phyloP scores from a whole-genome alignment of 371 early-diverging fungal genomes.

The Blyttiomyces sp. region DNA sequence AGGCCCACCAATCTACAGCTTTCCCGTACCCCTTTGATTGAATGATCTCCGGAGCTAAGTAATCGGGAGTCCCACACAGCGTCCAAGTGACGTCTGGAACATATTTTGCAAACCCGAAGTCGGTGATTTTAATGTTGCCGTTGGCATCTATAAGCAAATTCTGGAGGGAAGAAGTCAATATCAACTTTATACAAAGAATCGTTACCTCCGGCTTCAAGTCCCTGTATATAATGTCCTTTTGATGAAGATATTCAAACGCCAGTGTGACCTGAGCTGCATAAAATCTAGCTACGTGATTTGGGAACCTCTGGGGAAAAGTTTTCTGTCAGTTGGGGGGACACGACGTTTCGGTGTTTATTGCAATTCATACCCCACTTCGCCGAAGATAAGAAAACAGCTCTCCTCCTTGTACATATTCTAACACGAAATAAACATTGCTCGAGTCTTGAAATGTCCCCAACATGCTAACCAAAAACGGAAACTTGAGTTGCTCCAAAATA shows the following conservation, averaged over 20 bases:
- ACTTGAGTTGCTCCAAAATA: conserved; percentile 73
- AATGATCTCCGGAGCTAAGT: conserved; percentile 98
- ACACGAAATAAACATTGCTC: conserved; percentile 73
- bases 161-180: conserved; percentile 39
- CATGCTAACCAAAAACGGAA: conserved; percentile 82
- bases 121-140: conserved; percentile 90
- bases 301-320: conserved; percentile 63
- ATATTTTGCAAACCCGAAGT: conserved; percentile 95
- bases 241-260: conserved; percentile 65
- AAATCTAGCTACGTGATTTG: conserved; percentile 78
- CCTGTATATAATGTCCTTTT: conserved; percentile 63
- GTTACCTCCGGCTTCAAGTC: conserved; percentile 67
- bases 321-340: neutral
- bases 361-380: conserved; percentile 58
- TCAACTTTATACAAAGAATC: neutral
- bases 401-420: conserved; percentile 90
- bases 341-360: neutral
- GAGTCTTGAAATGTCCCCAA: conserved; percentile 79
- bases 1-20: conserved; percentile 96
- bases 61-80: conserved; percentile 98
- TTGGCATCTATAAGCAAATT: conserved; percentile 83
- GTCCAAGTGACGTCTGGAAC: conserved; percentile 92
- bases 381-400: conserved; percentile 67
- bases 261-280: conserved; percentile 65
- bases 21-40: conserved; percentile 91